These are phyloP conservation scores for Penicillium fimorum DNA, from an alignment of 495 filamentous ascomycete species.

Conservation along the genomic window DNA sequence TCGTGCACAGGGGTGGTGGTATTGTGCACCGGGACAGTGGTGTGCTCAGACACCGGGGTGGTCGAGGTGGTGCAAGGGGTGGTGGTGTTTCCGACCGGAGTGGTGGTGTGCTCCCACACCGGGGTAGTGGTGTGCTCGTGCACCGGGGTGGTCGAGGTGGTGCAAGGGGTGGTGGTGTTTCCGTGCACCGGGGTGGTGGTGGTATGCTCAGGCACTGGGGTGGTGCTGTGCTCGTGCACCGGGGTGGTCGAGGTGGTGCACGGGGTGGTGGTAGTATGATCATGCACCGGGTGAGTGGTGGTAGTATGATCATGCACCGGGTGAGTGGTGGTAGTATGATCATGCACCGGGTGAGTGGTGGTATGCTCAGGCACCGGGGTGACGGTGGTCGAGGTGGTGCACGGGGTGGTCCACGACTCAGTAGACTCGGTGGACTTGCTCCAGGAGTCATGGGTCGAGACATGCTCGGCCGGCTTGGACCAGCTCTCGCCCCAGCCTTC, in stretches of 20 bases:
- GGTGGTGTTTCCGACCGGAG: slow-evolving; percentile 11
- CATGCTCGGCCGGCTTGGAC: slow-evolving; percentile 14
- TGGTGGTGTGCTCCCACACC: too few species aligned
- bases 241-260: slow-evolving; percentile 11
- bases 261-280: slow-evolving; percentile 5
- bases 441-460: slow-evolving; percentile 1
- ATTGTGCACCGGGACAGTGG: slow-evolving; percentile 3
- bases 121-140: slow-evolving; percentile 2
- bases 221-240: slow-evolving; percentile 1
- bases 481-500: slow-evolving; percentile 13
- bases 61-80: background rate
- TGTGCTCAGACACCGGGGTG: background rate
- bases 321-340: background rate
- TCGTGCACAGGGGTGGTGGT: background rate
- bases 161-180: slow-evolving; percentile 2
- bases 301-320: slow-evolving; percentile 9
- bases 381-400: slow-evolving; percentile 2
- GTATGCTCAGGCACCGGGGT: background rate
- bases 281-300: background rate
- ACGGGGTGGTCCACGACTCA: slow-evolving; percentile 9
- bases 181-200: too few species aligned
- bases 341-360: too few species aligned
- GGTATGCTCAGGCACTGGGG: background rate
- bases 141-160: slow-evolving; percentile 12
- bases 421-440: background rate